Conservation (phyloP, 192 early-diverging fungal species). For the Backusella parvicylindrica region DNA sequence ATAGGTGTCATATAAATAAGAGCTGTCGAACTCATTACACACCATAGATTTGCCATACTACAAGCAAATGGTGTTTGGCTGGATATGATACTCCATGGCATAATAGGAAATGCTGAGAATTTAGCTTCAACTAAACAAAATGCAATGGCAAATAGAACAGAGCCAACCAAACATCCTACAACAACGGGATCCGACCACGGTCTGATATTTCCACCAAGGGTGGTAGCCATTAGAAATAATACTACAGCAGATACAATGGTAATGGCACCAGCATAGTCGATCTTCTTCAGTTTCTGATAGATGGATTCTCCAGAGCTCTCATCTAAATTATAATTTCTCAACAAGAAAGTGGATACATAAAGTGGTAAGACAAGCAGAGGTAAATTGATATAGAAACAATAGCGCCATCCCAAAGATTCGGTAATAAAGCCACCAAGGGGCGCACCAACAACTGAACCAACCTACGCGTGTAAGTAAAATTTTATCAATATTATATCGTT, state of each 20-base stretch:
- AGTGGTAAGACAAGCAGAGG: slow-evolving; percentile 58
- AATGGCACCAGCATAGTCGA: slow-evolving; percentile 48
- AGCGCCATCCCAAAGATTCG: slow-evolving; percentile 49
- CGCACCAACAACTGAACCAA: slow-evolving; percentile 62
- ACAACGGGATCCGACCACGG: slow-evolving; percentile 49
- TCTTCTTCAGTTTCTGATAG: slow-evolving; percentile 60
- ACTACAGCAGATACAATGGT: slow-evolving; percentile 36
- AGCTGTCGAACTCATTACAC: slow-evolving; percentile 27
- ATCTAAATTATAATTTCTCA: slow-evolving; percentile 42
- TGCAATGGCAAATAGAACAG: slow-evolving; percentile 17
- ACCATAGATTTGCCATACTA: slow-evolving; percentile 45
- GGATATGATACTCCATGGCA: slow-evolving; percentile 55
- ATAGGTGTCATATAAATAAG: slow-evolving; percentile 32
- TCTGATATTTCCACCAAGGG: slow-evolving; percentile 52
- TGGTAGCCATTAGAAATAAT: slow-evolving; percentile 44
- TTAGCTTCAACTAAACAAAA: slow-evolving; percentile 56
- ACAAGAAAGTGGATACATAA: slow-evolving; percentile 35
- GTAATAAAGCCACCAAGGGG: slow-evolving; percentile 69
- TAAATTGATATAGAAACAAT: slow-evolving; percentile 80
- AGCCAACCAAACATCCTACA: slow-evolving; percentile 36
- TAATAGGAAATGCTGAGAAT: slow-evolving; percentile 56
- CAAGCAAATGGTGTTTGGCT: slow-evolving; percentile 34
- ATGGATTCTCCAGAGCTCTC: slow-evolving; percentile 33
- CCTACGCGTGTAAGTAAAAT: background rate
- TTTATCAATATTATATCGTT: background rate